Conservation (phyloP, 345 rosid genomes). For the Rhizophora mangle region DNA sequence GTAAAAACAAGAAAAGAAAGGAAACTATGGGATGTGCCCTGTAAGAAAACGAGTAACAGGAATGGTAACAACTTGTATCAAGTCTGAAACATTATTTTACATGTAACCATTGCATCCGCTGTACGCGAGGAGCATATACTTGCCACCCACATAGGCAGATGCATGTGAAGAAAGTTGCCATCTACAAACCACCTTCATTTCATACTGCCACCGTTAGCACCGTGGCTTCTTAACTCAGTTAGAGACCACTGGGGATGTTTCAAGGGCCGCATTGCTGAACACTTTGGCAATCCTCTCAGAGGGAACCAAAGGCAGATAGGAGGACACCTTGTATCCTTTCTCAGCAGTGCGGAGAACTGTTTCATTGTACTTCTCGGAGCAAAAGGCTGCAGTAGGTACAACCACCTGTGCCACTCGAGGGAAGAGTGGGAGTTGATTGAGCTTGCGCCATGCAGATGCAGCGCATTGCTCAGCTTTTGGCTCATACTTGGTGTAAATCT, state of each 20-base stretch:
- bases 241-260: constrained; percentile 34
- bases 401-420: constrained; percentile 72
- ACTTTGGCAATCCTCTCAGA: constrained; percentile 74
- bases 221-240: constrained; percentile 8
- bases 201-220: neutral
- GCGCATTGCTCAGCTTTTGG: constrained; percentile 84
- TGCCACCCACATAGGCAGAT: neutral
- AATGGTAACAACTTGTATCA: too few species aligned
- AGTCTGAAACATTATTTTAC: too few species aligned
- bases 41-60: too few species aligned
- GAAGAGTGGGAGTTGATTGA: constrained; percentile 75
- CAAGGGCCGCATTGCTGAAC: constrained; percentile 40
- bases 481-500: constrained; percentile 64
- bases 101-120: neutral
- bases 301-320: constrained; percentile 82
- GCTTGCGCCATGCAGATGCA: constrained; percentile 71
- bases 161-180: neutral
- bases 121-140: neutral
- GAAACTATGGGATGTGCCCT: too few species aligned
- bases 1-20: too few species aligned
- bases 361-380: constrained; percentile 75
- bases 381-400: constrained; percentile 75
- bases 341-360: constrained; percentile 62
- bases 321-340: constrained; percentile 74
- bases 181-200: neutral